Conservation (phyloP, 441 rosid genomes). For the Dalechampia spathulata region DNA sequence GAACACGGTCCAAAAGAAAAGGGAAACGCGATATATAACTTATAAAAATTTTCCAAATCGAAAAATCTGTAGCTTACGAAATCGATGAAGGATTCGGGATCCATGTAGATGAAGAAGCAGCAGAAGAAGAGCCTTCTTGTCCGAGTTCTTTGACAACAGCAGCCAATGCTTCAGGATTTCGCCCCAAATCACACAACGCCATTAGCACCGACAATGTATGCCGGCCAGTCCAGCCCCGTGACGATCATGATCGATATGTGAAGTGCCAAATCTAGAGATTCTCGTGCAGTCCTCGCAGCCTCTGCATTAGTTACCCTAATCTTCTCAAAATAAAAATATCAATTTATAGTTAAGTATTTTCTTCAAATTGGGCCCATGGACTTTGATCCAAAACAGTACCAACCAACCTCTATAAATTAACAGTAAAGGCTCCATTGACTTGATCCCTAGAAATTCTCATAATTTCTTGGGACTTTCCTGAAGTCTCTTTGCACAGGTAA, state of each 20-base stretch:
- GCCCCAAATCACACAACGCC: constrained; percentile 62
- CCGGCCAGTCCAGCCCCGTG: constrained; percentile 58
- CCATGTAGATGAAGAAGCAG: constrained; percentile 9
- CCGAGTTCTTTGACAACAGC: constrained; percentile 59
- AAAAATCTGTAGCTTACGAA: neutral
- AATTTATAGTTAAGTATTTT: too few species aligned
- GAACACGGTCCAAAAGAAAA: too few species aligned
- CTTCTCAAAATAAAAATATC: too few species aligned
- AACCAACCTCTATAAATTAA: too few species aligned
- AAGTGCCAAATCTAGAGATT: constrained; percentile 57
- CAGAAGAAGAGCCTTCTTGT: constrained; percentile 7
- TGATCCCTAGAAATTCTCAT: too few species aligned
- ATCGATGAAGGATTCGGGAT: constrained; percentile 1
- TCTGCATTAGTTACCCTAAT: constrained; percentile 37
- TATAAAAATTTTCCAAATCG: too few species aligned
- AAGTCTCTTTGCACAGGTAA: too few species aligned
- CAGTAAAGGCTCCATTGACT: too few species aligned
- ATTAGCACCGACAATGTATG: constrained; percentile 62
- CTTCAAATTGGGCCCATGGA: too few species aligned
- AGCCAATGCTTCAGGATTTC: constrained; percentile 67
- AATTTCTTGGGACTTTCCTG: too few species aligned
- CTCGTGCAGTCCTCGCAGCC: constrained; percentile 53
- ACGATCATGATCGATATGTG: constrained; percentile 65
- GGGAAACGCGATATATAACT: too few species aligned
- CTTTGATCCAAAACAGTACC: too few species aligned